phyloP scores from a whole-genome alignment of 2,329 filamentous ascomycete genomes.

The Zymoseptoria crescenta region DNA sequence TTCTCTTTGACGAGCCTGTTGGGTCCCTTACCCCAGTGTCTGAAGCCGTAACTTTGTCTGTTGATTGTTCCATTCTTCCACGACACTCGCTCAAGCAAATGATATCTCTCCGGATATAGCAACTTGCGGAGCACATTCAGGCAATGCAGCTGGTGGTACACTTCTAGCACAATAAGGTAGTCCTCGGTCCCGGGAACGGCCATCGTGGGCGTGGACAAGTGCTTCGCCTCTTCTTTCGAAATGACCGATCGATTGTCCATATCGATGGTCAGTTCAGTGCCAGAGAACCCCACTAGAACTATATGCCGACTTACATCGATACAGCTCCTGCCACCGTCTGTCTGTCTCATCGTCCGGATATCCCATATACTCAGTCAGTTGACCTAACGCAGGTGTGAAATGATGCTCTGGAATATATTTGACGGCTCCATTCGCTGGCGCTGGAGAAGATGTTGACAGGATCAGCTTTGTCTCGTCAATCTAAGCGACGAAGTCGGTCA shows the following conservation, averaged over 20 bases:
- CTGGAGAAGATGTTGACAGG: neutral
- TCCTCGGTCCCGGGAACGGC: neutral
- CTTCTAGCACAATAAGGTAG: neutral
- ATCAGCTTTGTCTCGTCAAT: neutral
- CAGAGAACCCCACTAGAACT: neutral
- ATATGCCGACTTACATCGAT: neutral
- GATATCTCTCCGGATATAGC: neutral
- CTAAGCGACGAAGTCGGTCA: neutral
- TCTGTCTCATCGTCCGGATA: slow-evolving; percentile 1
- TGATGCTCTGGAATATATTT: neutral
- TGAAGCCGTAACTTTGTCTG: neutral
- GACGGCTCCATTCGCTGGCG: neutral
- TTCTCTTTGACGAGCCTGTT: neutral
- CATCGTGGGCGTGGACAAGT: neutral
- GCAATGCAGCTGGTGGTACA: neutral
- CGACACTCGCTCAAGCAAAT: neutral
- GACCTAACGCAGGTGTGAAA: neutral
- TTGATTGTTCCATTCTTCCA: neutral
- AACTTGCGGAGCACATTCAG: neutral
- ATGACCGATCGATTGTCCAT: neutral
- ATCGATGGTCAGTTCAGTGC: neutral
- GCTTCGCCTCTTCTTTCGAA: neutral
- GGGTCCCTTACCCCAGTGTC: neutral
- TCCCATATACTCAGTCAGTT: neutral
- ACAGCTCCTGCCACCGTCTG: neutral